Evolutionary conservation across 2,329 filamentous ascomycete genomes (phyloP), one percentile per base, ranked within the genome.

Genomic region (Beauveria sp.): DNA sequence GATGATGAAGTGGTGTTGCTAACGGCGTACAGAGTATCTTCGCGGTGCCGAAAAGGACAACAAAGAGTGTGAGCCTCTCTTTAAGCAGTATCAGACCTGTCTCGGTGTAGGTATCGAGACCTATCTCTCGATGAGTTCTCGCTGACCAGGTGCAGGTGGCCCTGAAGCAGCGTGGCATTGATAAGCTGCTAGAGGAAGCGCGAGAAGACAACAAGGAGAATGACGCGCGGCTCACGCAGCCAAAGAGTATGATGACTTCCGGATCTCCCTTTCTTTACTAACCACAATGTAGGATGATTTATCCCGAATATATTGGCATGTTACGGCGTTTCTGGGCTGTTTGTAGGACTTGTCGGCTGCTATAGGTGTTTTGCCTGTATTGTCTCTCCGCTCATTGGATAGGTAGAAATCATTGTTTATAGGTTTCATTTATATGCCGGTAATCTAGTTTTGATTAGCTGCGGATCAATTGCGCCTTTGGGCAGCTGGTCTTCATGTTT

Each of bases 101-200:
- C 76, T 99, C 47, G 87, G 85, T 65, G 94, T 97, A 74, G 70
- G 85, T 71, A 53, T 6, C 16, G 5, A 20, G 8, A 5, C 18
- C 3, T 22, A 4, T 24, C 50, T 48, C 30, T 18, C 16, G 50
- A 12, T 34, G 40, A 5, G 41, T 10, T 24, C 22, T 18, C n/a
- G 51, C 47, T 63, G 41, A 48, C 20, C 18, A 30, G 53, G 28
- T 28, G 52, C 54, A 97, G 92, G 87, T 85, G 77, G 92, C 88
- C 3, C 80, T 99, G 55, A 96, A 94, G 75, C 86, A 91, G 61
- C 85, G 89, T 68, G 94, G 94, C 61, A 96, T 99, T 71, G 92
- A 97, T 74, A 90, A 89, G 68, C 90, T 97, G 80, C 79, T 99
- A 12, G 90, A 92, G 8, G 94, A 97, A 68, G 93, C 93, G 20